Evolutionary conservation across 768 basidiomycete species (phyloP).

Genomic region (Termitomyces heimii): DNA sequence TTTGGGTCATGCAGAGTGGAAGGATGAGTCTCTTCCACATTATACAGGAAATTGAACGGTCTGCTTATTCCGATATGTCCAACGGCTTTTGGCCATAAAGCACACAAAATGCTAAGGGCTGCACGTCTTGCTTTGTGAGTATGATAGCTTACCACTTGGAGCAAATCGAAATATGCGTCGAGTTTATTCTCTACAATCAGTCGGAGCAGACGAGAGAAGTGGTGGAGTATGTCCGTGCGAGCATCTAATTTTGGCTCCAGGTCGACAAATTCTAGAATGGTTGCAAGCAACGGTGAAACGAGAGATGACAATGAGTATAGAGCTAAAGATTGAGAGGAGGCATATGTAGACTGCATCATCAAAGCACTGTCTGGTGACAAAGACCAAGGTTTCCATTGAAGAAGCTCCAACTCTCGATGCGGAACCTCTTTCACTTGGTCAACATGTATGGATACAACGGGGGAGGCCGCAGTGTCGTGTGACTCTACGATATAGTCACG

Average conservation of each 20-base stretch:
- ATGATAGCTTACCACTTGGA: conserved; percentile 69
- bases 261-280: conserved; percentile 55
- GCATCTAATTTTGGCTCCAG: conserved; percentile 21
- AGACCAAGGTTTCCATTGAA: conserved; percentile 25
- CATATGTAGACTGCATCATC: conserved; percentile 44
- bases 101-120: conserved; percentile 50
- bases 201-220: conserved; percentile 48
- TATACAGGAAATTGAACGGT: conserved; percentile 37
- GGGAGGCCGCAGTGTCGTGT: conserved; percentile 18
- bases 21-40: conserved; percentile 14
- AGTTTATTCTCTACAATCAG: conserved; percentile 51
- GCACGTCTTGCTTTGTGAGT: conserved; percentile 44
- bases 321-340: conserved; percentile 47
- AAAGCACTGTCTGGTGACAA: conserved; percentile 8
- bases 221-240: conserved; percentile 33
- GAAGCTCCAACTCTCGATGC: conserved; percentile 1
- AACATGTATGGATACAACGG: conserved; percentile 56
- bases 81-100: conserved; percentile 62
- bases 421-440: conserved; percentile 38
- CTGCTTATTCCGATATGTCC: conserved; percentile 63
- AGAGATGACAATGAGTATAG: conserved; percentile 60
- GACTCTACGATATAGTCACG: conserved; percentile 1
- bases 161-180: conserved; percentile 65
- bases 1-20: conserved; percentile 19
- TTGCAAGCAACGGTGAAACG: conserved; percentile 54